Evolutionary conservation across 768 basidiomycete genomes (phyloP).

Genomic region (Leccinum longicurvipes): DNA sequence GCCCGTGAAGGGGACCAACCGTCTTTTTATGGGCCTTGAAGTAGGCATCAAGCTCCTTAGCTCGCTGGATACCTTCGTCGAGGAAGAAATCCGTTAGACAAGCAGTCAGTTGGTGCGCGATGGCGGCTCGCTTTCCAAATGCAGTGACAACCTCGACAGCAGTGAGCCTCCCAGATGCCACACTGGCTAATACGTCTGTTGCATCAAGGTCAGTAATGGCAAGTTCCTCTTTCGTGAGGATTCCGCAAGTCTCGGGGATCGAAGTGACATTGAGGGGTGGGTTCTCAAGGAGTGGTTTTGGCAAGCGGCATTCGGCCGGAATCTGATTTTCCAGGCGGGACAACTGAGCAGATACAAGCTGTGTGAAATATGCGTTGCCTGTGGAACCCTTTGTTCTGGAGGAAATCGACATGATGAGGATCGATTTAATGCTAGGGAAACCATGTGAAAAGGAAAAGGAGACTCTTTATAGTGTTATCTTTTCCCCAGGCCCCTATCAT

Average conservation of each 20-base stretch:
- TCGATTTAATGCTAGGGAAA: neutral
- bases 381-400: slow-evolving; percentile 21
- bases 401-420: slow-evolving; percentile 16
- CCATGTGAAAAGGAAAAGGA: neutral
- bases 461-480: neutral
- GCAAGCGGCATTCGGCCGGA: slow-evolving; percentile 17
- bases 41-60: slow-evolving; percentile 41
- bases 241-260: slow-evolving; percentile 32
- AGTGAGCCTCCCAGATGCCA: slow-evolving; percentile 30
- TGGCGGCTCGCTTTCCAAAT: slow-evolving; percentile 48
- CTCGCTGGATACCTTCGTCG: slow-evolving; percentile 38
- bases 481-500: neutral
- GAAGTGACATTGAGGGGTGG: slow-evolving; percentile 32
- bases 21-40: slow-evolving; percentile 36
- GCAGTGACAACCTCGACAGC: slow-evolving; percentile 41
- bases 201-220: slow-evolving; percentile 37
- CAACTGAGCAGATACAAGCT: slow-evolving; percentile 15
- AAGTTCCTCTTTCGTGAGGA: slow-evolving; percentile 32
- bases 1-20: slow-evolving; percentile 43
- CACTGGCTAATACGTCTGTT: slow-evolving; percentile 28
- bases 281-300: slow-evolving; percentile 14
- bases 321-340: slow-evolving; percentile 25
- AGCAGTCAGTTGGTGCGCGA: slow-evolving; percentile 46
- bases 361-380: slow-evolving; percentile 20
- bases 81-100: slow-evolving; percentile 46